Evolutionary conservation across 1,284 basidiomycete species (phyloP).

Genomic region (Kalmanozyma brasiliensis): DNA sequence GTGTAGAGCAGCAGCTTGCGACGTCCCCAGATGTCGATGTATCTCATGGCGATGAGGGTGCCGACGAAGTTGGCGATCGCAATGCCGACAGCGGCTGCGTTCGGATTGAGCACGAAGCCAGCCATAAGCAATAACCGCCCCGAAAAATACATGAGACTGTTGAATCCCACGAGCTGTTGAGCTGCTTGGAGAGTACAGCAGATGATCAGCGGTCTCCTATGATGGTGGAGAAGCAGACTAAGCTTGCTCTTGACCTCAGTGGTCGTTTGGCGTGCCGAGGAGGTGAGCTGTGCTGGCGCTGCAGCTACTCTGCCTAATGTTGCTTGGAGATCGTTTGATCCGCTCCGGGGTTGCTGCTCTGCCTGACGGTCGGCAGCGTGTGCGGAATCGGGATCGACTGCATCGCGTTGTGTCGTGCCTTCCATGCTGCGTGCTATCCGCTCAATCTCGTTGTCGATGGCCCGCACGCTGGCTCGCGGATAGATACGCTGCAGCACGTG

Average conservation of each 20-base stretch:
- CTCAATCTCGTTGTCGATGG: conserved; percentile 50
- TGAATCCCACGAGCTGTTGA: conserved; percentile 48
- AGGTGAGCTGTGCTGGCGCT: conserved; percentile 20
- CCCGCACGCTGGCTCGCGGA: conserved; percentile 35
- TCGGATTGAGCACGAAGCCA: conserved; percentile 58
- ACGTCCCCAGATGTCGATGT: conserved; percentile 54
- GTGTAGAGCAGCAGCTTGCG: conserved; percentile 56
- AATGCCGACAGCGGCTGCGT: conserved; percentile 52
- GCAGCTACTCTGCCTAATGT: conserved; percentile 13
- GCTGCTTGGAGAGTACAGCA: conserved; percentile 51
- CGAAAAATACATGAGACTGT: conserved; percentile 51
- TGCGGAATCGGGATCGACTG: conserved; percentile 15
- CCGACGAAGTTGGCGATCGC: conserved; percentile 59
- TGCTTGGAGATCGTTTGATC: conserved; percentile 2
- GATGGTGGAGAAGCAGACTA: conserved; percentile 30
- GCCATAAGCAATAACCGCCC: conserved; percentile 53
- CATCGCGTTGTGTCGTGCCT: conserved; percentile 16
- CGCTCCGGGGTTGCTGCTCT: background rate
- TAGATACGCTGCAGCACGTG: conserved; percentile 55
- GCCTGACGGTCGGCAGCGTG: conserved; percentile 3
- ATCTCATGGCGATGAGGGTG: conserved; percentile 51
- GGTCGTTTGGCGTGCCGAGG: conserved; percentile 12
- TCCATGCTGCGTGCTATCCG: conserved; percentile 45
- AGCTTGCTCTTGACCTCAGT: conserved; percentile 38
- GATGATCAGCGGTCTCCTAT: conserved; percentile 50